Evolutionary conservation across 2,329 filamentous ascomycete species (phyloP).

Genomic region (Alternaria sp.): DNA sequence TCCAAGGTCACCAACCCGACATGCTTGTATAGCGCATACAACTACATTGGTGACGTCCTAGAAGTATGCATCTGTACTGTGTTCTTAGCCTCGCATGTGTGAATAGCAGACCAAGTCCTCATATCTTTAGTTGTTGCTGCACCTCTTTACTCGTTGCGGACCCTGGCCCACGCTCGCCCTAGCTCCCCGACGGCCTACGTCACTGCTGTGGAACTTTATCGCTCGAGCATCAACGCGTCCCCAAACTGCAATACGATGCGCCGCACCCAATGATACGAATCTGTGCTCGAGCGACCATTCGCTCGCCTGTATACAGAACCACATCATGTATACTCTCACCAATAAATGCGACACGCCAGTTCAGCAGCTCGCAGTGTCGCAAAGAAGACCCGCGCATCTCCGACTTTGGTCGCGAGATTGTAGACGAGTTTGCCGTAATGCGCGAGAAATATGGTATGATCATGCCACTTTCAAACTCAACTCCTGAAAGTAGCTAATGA

Average conservation of each 20-base stretch:
- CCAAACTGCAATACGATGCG: slow-evolving; percentile 22
- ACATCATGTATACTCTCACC: not conserved
- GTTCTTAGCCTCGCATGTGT: not conserved
- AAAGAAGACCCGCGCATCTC: slow-evolving; percentile 58
- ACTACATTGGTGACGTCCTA: not conserved
- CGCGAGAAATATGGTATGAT: slow-evolving; percentile 62
- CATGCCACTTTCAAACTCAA: too few species aligned
- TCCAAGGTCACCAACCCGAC: not conserved
- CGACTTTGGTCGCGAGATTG: slow-evolving; percentile 60
- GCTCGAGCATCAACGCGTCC: slow-evolving; percentile 10
- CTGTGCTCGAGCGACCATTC: slow-evolving; percentile 32
- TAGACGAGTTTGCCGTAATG: slow-evolving; percentile 67
- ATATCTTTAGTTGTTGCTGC: not conserved
- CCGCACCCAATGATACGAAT: slow-evolving; percentile 40
- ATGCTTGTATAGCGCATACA: not conserved
- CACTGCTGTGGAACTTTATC: slow-evolving; percentile 21
- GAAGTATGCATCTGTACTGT: not conserved
- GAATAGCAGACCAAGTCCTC: not conserved
- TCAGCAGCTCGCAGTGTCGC: slow-evolving; percentile 31
- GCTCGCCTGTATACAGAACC: slow-evolving; percentile 20
- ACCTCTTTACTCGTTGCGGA: slow-evolving; percentile 1
- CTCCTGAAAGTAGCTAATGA: slow-evolving; percentile 15
- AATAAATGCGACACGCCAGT: slow-evolving; percentile 17
- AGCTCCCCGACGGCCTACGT: slow-evolving; percentile 25
- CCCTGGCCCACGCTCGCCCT: slow-evolving; percentile 3